Evolutionary conservation across 805 yeast species (phyloP).

Genomic region (Tetrapisispora pingtungensis): DNA sequence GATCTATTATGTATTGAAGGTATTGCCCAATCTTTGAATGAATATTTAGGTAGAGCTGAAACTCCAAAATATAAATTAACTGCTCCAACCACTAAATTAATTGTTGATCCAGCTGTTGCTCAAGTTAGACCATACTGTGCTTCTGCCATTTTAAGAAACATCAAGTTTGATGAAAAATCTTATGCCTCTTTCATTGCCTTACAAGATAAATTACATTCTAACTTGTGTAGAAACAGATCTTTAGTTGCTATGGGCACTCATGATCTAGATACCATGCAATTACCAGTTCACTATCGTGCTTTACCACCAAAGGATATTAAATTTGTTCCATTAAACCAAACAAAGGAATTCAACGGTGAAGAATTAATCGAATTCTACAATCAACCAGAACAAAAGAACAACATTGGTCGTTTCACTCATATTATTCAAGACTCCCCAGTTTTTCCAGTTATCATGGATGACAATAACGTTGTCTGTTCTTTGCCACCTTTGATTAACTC

Average conservation of each 20-base stretch:
- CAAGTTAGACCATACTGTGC: conserved; percentile 87
- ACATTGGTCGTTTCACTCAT: conserved; percentile 79
- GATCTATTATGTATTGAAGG: conserved; percentile 98
- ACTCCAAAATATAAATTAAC: conserved; percentile 60
- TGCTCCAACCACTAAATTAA: conserved; percentile 55
- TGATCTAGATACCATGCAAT: conserved; percentile 69
- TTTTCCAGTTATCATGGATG: conserved; percentile 81
- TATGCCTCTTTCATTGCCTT: conserved; percentile 92
- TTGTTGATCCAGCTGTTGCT: conserved; percentile 65
- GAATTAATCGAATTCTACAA: conserved; percentile 77
- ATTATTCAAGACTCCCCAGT: conserved; percentile 83
- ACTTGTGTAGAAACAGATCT: conserved; percentile 93
- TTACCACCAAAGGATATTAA: conserved; percentile 65
- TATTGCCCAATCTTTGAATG: conserved; percentile 88
- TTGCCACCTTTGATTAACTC: conserved; percentile 96
- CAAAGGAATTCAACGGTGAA: conserved; percentile 58
- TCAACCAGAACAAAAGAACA: conserved; percentile 63
- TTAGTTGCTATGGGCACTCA: conserved; percentile 98
- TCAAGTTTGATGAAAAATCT: conserved; percentile 69
- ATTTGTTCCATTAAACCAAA: conserved; percentile 68
- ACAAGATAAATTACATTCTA: conserved; percentile 92
- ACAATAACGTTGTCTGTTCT: conserved; percentile 68
- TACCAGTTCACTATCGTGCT: conserved; percentile 85
- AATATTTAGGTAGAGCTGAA: conserved; percentile 61
- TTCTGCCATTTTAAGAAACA: conserved; percentile 82